Evolutionary conservation across 495 filamentous ascomycete species (phyloP).

Genomic region (Hypoxylon intermedium): DNA sequence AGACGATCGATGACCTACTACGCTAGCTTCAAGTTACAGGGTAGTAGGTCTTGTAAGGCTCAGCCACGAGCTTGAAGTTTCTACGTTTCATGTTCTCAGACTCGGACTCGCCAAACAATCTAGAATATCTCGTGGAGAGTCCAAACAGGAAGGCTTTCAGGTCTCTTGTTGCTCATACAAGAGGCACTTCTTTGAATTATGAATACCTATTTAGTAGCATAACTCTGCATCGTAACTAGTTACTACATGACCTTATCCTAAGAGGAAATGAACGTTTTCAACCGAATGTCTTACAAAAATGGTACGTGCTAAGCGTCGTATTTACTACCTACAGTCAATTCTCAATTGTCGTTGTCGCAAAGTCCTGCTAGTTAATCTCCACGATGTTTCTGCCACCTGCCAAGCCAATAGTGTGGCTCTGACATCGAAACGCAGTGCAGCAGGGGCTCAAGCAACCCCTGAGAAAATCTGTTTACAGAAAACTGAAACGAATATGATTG

Average conservation of each 20-base stretch:
- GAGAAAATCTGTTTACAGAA: conserved; percentile 23
- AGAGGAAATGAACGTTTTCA: too few relatives aligned
- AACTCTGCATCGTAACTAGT: too few relatives aligned
- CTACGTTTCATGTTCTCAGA: conserved; percentile 11
- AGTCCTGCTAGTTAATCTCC: background rate
- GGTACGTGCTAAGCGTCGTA: too few relatives aligned
- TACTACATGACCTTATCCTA: too few relatives aligned
- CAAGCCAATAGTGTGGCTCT: conserved; percentile 18
- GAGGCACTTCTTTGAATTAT: background rate
- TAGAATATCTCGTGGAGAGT: background rate
- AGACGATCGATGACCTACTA: background rate
- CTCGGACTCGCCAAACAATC: background rate
- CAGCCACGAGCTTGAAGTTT: conserved; percentile 13
- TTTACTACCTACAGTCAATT: background rate
- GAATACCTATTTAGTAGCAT: too few relatives aligned
- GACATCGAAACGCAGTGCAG: conserved; percentile 3
- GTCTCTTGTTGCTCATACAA: background rate
- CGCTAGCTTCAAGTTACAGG: conserved; percentile 6
- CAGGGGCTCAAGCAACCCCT: conserved; percentile 34
- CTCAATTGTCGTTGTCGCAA: background rate
- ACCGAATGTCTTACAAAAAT: too few relatives aligned
- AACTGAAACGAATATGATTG: conserved; percentile 18
- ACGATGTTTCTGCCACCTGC: background rate
- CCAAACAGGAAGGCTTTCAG: background rate
- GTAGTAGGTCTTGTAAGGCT: too few relatives aligned